Conservation (phyloP, 805 yeast species). For the Ogataea philodendri region DNA sequence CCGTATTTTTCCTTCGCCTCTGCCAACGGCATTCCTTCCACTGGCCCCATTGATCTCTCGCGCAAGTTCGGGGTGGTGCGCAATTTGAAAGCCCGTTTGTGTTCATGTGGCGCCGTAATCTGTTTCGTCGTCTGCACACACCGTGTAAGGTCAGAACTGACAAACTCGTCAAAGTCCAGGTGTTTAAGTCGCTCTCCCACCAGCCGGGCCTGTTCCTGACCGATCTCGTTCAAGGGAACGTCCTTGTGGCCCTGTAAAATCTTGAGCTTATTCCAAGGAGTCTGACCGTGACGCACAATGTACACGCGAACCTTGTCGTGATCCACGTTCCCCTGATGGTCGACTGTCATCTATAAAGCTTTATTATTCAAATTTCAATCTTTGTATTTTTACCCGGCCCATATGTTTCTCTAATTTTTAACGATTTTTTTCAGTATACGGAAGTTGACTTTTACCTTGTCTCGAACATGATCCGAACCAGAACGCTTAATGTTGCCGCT, state of each 20-base stretch:
- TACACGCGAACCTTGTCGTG: slow-evolving; percentile 38
- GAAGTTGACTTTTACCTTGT: no score
- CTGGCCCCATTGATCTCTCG: slow-evolving; percentile 76
- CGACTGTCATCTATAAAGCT: slow-evolving; percentile 28
- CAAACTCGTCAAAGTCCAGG: slow-evolving; percentile 43
- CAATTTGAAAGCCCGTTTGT: slow-evolving; percentile 22
- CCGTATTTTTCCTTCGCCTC: slow-evolving; percentile 67
- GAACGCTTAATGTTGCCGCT: slow-evolving; percentile 2
- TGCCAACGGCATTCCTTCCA: slow-evolving; percentile 67
- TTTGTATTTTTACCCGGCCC: slow-evolving; percentile 11
- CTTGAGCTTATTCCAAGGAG: slow-evolving; percentile 65
- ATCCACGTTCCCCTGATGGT: slow-evolving; percentile 21
- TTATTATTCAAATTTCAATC: not conserved
- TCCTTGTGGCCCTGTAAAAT: slow-evolving; percentile 80
- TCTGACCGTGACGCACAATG: slow-evolving; percentile 81
- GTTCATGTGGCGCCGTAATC: slow-evolving; percentile 34
- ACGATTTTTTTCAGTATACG: slow-evolving; percentile 3
- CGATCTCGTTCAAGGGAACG: slow-evolving; percentile 59
- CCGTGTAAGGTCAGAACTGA: slow-evolving; percentile 54
- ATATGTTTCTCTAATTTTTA: slow-evolving; percentile 1
- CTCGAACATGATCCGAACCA: slow-evolving; percentile 4
- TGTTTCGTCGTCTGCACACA: slow-evolving; percentile 58
- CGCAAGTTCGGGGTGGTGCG: slow-evolving; percentile 47
- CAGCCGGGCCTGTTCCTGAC: slow-evolving; percentile 55
- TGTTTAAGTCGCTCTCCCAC: slow-evolving; percentile 47